These are phyloP conservation scores for Nevesoporus exiguus DNA, from an alignment of 768 basidiomycete genomes.

Conservation along the genomic window DNA sequence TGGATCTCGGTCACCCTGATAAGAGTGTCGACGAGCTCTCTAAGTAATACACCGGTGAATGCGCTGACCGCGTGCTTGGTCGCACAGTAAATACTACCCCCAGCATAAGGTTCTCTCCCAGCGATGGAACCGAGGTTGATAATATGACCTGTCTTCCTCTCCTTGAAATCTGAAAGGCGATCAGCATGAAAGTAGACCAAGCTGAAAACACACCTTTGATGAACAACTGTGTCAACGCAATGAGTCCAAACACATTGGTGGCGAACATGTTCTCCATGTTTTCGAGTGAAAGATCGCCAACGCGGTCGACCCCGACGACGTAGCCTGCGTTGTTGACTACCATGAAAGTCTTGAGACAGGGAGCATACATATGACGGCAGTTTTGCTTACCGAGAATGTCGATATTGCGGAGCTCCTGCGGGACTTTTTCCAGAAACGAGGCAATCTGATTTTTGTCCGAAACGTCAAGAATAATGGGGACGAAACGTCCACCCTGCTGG, in stretches of 20 bases:
- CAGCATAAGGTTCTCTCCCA: constrained; percentile 81
- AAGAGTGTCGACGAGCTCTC: constrained; percentile 87
- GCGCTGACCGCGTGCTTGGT: constrained; percentile 86
- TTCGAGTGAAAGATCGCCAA: constrained; percentile 73
- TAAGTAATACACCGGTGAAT: constrained; percentile 77
- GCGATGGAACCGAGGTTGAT: constrained; percentile 97
- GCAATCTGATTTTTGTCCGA: constrained; percentile 72
- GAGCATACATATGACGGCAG: background rate
- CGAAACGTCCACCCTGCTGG: constrained; percentile 75
- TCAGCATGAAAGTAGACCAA: constrained; percentile 6
- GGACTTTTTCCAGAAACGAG: constrained; percentile 66
- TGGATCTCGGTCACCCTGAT: constrained; percentile 95
- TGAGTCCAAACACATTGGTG: constrained; percentile 81
- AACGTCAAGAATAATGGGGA: constrained; percentile 72
- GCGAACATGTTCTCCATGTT: constrained; percentile 84
- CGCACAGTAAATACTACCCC: constrained; percentile 90
- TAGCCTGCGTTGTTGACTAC: constrained; percentile 82
- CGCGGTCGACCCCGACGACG: constrained; percentile 82
- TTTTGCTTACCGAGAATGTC: constrained; percentile 73
- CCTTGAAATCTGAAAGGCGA: constrained; percentile 62
- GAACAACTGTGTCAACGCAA: constrained; percentile 75
- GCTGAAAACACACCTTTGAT: constrained; percentile 43
- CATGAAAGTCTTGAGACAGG: background rate
- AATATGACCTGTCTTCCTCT: constrained; percentile 74
- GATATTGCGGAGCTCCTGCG: constrained; percentile 62